Base-by-base conservation (phyloP, 164 flowering plant genomes). In the Amborella trichopoda region DNA sequence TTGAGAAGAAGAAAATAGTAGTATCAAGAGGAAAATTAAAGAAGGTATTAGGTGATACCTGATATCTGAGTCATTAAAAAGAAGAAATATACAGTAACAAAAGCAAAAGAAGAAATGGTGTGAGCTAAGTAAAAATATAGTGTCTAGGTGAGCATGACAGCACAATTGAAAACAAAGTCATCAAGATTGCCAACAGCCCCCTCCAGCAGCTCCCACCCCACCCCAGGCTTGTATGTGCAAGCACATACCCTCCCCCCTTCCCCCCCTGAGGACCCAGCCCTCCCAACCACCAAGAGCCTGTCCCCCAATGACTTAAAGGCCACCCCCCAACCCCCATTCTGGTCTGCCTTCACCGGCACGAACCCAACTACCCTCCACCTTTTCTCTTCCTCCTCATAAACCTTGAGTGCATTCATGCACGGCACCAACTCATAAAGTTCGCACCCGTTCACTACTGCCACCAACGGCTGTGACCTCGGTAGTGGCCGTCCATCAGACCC, bases 261-360 rank as follows among this genome's bases (percentile, higher is more conserved):
- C 3, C 68, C 71, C 12, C 23, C 23, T 19, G 69, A 39, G 11
- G 37, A 44, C 17, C 43, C 25, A 9, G 54, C 32, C 13, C 71
- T 77, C 3, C 94, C 94, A 0, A 83, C 76, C 2, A 84, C 80
- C 14, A 88, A 74, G 30, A 88, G 55, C 61, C 76, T 73, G 40
- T 76, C 59, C 1, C 94, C 96, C 34, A 81, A 54, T 0, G 96
- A 76, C 70, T 81, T 84, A 57, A 88, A 88, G 2, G 94, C 97
- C 8, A 88, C 72, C 12, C 97, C 97, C 94, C 97, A 88, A 11
- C 97, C 97, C 46, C 57, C 53, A 27, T 60, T 54, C 17, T 52
- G 61, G 61, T 76, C 84, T 3, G 97, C 90, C 49, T 73, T 59
- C 1, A 84, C 81, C 0, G 97, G 97, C 3, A 71, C 84, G 3